These are phyloP conservation scores for Linnemannia zychae DNA, from an alignment of 192 early-diverging fungal genomes.

Conservation along the genomic window DNA sequence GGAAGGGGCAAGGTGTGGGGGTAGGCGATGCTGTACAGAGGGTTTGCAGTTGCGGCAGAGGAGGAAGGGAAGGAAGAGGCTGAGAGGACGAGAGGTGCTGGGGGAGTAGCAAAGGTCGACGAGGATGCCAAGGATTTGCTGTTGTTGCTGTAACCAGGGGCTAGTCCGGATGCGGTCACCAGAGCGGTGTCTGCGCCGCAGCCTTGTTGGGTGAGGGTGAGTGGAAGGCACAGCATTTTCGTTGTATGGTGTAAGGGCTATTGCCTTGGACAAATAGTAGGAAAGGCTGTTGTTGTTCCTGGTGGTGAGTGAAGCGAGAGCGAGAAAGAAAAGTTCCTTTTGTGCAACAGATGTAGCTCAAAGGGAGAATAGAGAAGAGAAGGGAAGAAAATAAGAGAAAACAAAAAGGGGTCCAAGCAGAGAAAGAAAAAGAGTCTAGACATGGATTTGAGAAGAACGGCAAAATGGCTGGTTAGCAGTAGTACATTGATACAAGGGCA, in stretches of 20 bases:
- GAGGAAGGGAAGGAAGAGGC: background rate
- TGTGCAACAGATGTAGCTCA: background rate
- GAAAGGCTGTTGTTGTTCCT: no score
- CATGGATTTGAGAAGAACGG: background rate
- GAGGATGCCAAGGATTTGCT: background rate
- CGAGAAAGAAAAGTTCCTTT: background rate
- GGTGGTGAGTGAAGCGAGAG: background rate
- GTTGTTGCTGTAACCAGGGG: background rate
- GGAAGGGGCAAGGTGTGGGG: background rate
- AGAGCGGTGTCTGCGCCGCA: constrained; percentile 7
- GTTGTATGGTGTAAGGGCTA: background rate
- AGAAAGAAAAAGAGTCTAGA: background rate
- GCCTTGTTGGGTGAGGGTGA: background rate
- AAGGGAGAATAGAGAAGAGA: background rate
- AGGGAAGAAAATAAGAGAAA: background rate
- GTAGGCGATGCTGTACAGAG: constrained; percentile 5
- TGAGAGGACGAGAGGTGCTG: background rate
- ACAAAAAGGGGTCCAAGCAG: background rate
- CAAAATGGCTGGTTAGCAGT: background rate
- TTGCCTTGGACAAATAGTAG: background rate
- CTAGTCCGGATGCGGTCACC: constrained; percentile 9
- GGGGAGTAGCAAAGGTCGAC: background rate
- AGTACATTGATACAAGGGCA: background rate
- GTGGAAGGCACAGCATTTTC: background rate
- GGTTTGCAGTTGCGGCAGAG: background rate